phyloP scores from a whole-genome alignment of 306 rosid species.

The Medicago truncatula region MtrunA17r5.0-ANR NC_053046.1:8012501-8013000 shows the following conservation, averaged over 20 bases:
- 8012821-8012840: neutral
- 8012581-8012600: too few relatives aligned
- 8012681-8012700: neutral
- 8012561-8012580: too few relatives aligned
- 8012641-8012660: neutral
- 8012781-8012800: neutral
- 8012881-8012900: slow-evolving; percentile 32
- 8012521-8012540: too few relatives aligned
- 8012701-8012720: too few relatives aligned
- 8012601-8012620: too few relatives aligned
- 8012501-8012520: too few relatives aligned
- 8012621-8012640: too few relatives aligned
- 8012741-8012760: neutral
- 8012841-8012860: slow-evolving; percentile 25
- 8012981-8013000: slow-evolving; percentile 23
- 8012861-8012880: slow-evolving; percentile 36
- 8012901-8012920: slow-evolving; percentile 1
- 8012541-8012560: too few relatives aligned
- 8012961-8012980: neutral
- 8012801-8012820: slow-evolving; percentile 12
- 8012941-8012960: neutral
- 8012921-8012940: slow-evolving; percentile 6
- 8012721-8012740: neutral
- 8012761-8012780: neutral
- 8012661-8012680: neutral